These are phyloP conservation scores for Eucalyptus cloeziana DNA, from an alignment of 345 rosid genomes.

Conservation along the genomic window DNA sequence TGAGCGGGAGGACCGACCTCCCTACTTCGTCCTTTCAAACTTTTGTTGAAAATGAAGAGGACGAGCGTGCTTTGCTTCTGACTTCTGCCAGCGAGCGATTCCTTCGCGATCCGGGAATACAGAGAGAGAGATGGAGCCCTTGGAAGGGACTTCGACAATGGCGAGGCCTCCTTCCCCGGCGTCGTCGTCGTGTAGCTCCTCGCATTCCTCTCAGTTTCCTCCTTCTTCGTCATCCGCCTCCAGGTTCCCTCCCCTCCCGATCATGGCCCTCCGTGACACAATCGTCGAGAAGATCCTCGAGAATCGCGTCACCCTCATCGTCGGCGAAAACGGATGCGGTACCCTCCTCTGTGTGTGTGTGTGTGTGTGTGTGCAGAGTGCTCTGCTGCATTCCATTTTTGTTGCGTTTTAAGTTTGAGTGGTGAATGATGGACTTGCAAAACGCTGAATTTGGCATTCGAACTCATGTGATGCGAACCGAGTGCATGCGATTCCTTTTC, in stretches of 20 bases:
- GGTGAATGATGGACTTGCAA: neutral
- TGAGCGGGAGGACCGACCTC: too few relatives aligned
- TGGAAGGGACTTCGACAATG: conserved; percentile 8
- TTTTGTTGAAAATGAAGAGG: too few relatives aligned
- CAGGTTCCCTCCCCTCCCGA: conserved; percentile 51
- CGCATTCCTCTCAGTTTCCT: conserved; percentile 23
- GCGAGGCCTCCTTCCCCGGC: conserved; percentile 23
- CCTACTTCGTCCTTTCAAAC: too few relatives aligned
- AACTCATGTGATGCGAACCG: neutral
- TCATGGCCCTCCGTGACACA: conserved; percentile 42
- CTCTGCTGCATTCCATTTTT: neutral
- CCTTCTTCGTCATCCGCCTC: conserved; percentile 18
- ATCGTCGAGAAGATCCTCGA: conserved; percentile 71
- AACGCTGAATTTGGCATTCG: neutral
- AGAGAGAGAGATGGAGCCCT: neutral
- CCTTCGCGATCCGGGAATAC: neutral
- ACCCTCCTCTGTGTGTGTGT: neutral
- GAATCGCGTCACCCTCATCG: conserved; percentile 93
- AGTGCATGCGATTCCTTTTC: neutral
- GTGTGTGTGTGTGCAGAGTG: neutral
- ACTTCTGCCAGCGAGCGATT: too few relatives aligned
- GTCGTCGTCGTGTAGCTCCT: conserved; percentile 7
- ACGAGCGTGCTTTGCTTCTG: neutral
- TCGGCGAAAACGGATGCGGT: conserved; percentile 97
- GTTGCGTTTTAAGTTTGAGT: neutral